Evolutionary conservation across 805 yeast species (phyloP), one percentile per base, ranked within the genome.

Genomic region (Myxozyma monticola): DNA sequence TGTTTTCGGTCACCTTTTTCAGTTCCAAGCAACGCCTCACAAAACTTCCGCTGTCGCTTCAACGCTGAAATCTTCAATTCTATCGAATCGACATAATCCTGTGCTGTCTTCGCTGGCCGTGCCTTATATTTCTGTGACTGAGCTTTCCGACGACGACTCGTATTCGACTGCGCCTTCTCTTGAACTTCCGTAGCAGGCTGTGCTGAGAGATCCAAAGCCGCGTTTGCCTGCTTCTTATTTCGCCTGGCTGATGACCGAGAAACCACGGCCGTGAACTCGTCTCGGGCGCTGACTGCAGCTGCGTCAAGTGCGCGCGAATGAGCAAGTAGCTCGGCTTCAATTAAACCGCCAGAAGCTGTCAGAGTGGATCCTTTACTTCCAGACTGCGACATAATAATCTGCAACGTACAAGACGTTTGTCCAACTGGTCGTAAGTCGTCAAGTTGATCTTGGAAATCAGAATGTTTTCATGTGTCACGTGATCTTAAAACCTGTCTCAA

Each of bases 121-220:
- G 35, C 47, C 10, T 29, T 43, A 40, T 44, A 48, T n/a, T 31
- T 37, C 14, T 47, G 29, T 6, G 48, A 42, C 29, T 52, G 56
- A 6, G 56, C 52, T 4, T 49, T 43, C 18, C 39, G 42, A 7
- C 56, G 34, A 3, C 52, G 42, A 7, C 4, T 20, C 3, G 15
- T 24, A 12, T 3, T 31, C 18, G 35, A 3, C 14, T 18, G 25
- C 3, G 12, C 8, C 2, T 20, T 21, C 30, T 29, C 8, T 3
- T n/a, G 18, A 9, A 28, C 3, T 12, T 18, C 35, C 14, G 8
- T 15, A 21, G 10, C 7, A 38, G 24, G 5, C 14, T 39, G 21
- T 39, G 25, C 33, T 7, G 12, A 26, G 24, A 5, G 34, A n/a
- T 12, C 10, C 22, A 17, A 14, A 2, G 38, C 10, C 14, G 7